Evolutionary conservation across 805 yeast species (phyloP).

Genomic region (Gaillardinia entomophila): DNA sequence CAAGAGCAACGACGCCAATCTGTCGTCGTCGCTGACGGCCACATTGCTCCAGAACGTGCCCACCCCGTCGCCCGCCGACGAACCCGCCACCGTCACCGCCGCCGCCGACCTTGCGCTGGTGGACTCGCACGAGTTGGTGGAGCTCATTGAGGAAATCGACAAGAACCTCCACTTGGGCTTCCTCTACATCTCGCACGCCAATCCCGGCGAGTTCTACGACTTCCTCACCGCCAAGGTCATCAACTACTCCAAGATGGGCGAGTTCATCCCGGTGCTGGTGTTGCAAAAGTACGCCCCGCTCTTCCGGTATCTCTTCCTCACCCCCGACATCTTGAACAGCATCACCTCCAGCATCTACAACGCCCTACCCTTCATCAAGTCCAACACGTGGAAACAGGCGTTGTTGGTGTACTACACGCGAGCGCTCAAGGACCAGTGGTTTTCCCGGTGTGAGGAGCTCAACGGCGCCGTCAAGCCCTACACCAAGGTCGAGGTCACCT

Average conservation of each 20-base stretch:
- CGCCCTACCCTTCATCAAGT: slow-evolving; percentile 21
- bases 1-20: not conserved
- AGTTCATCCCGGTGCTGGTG: slow-evolving; percentile 18
- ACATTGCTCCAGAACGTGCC: not conserved
- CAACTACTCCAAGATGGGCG: slow-evolving; percentile 15
- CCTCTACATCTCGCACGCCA: slow-evolving; percentile 31
- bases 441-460: slow-evolving; percentile 33
- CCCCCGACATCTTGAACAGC: slow-evolving; percentile 14
- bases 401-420: slow-evolving; percentile 25
- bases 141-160: slow-evolving; percentile 25
- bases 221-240: slow-evolving; percentile 22
- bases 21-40: not conserved
- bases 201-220: slow-evolving; percentile 25
- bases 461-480: slow-evolving; percentile 15
- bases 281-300: slow-evolving; percentile 30
- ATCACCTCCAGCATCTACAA: slow-evolving; percentile 16
- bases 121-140: not conserved
- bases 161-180: slow-evolving; percentile 22
- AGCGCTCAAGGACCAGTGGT: slow-evolving; percentile 29
- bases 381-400: slow-evolving; percentile 32
- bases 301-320: slow-evolving; percentile 26
- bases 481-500: slow-evolving; percentile 15
- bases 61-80: not conserved
- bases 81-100: not conserved
- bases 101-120: not conserved